Percentiles rank a stretch among this genome's conserved stretches.
Conservation (phyloP, 1,139 yeast species). For the Pneumocystis wakefieldiae region DNA sequence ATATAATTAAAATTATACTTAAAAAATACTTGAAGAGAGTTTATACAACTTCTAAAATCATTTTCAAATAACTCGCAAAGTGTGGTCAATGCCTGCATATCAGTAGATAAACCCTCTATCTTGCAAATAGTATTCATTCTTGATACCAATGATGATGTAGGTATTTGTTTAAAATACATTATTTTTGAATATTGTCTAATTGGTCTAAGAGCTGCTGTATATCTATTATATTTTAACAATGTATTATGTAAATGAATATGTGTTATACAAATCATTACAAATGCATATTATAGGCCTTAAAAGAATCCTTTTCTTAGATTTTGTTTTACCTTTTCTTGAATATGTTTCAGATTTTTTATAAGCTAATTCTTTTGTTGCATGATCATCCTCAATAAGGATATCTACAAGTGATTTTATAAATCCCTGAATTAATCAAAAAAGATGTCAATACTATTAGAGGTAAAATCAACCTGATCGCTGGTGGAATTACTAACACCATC, state of each 20-base stretch:
- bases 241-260: not conserved
- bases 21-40: constrained; percentile 46
- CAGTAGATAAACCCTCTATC: constrained; percentile 30
- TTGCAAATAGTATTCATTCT: constrained; percentile 38
- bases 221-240: not conserved
- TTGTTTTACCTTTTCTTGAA: constrained; percentile 20
- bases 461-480: constrained; percentile 5
- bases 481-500: constrained; percentile 42
- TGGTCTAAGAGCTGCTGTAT: constrained; percentile 51
- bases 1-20: constrained; percentile 20
- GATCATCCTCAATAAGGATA: constrained; percentile 43
- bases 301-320: constrained; percentile 29
- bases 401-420: constrained; percentile 56
- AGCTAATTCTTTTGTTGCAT: constrained; percentile 24
- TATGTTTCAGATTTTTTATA: constrained; percentile 15
- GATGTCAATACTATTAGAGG: not conserved
- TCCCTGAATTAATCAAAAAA: constrained; percentile 28
- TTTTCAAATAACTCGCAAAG: constrained; percentile 62
- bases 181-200: constrained; percentile 61
- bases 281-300: constrained; percentile 80
- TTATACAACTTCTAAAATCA: constrained; percentile 75
- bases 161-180: constrained; percentile 48
- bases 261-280: constrained; percentile 63
- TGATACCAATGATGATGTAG: constrained; percentile 34
- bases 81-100: constrained; percentile 33